Evolutionary conservation across 2,329 filamentous ascomycete genomes (phyloP).

Genomic region (Calonectria montana): DNA sequence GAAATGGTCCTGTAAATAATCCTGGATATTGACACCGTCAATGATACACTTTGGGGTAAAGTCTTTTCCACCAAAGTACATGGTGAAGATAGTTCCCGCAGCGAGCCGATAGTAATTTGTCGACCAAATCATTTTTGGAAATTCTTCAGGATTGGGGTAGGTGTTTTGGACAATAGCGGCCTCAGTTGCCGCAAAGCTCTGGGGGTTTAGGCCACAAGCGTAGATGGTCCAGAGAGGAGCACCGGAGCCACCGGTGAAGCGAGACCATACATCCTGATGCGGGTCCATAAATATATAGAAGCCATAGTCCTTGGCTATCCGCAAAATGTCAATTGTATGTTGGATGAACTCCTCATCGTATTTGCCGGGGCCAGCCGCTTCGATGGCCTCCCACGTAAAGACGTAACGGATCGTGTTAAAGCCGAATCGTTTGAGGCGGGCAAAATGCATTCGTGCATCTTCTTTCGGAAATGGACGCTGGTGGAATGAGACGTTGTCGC

Average conservation of each 20-base stretch:
- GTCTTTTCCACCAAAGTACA: conserved; percentile 91
- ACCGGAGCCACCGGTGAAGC: conserved; percentile 92
- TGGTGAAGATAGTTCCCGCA: conserved; percentile 89
- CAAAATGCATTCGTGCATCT: conserved; percentile 88
- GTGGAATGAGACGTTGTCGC: conserved; percentile 90
- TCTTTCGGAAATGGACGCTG: conserved; percentile 84
- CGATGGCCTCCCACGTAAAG: conserved; percentile 99
- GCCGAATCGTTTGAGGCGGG: conserved; percentile 85
- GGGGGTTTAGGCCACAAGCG: conserved; percentile 89
- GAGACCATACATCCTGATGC: conserved; percentile 98
- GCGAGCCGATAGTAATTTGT: conserved; percentile 94
- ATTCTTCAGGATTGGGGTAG: conserved; percentile 84
- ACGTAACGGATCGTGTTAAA: conserved; percentile 98
- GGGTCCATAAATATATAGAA: conserved; percentile 99
- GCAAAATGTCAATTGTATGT: conserved; percentile 87
- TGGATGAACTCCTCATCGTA: conserved; percentile 96
- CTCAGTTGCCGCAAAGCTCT: conserved; percentile 85
- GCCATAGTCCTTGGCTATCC: conserved; percentile 87
- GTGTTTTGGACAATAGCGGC: conserved; percentile 96
- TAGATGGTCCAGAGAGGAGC: conserved; percentile 98
- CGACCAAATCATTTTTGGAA: conserved; percentile 99
- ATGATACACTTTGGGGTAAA: conserved; percentile 98
- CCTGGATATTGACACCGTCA: conserved; percentile 94
- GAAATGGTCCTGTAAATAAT: conserved; percentile 91
- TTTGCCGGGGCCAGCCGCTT: conserved; percentile 87